A percentile compares a stretch with the other conserved stretches of the same genome.
Evolutionary conservation across 805 yeast genomes (phyloP).

Genomic region (Candida sakaeoensis): DNA sequence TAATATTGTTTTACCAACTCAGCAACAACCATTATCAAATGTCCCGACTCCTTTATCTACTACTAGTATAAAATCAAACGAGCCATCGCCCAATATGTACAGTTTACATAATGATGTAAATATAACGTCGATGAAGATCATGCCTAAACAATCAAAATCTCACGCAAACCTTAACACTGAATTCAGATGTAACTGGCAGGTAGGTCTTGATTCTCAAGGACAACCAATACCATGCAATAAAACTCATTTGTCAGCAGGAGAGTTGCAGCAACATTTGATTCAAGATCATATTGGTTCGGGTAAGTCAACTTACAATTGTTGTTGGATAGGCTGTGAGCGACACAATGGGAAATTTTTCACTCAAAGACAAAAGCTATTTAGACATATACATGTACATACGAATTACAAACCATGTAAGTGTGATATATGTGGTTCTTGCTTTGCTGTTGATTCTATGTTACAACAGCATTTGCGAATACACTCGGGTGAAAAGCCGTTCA

Average conservation of each 20-base stretch:
- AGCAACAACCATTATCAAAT: conserved; percentile 2
- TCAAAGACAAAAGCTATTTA: conserved; percentile 79
- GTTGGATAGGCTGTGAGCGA: conserved; percentile 78
- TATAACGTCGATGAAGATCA: conserved; percentile 32
- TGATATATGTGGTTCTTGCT: conserved; percentile 58
- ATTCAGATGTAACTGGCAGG: conserved; percentile 46
- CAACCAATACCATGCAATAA: conserved; percentile 45
- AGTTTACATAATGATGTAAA: conserved; percentile 14
- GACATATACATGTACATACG: conserved; percentile 89
- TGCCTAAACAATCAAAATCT: conserved; percentile 20
- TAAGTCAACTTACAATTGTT: conserved; percentile 62
- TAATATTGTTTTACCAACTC: background rate
- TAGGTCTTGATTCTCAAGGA: conserved; percentile 26
- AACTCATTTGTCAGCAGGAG: conserved; percentile 50
- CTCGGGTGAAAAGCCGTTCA: conserved; percentile 85
- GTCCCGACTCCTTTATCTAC: conserved; percentile 12
- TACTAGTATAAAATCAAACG: conserved; percentile 8
- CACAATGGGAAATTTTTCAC: conserved; percentile 53
- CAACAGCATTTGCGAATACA: conserved; percentile 81
- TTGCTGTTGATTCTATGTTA: conserved; percentile 75
- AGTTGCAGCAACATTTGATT: conserved; percentile 68
- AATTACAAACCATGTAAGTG: conserved; percentile 79
- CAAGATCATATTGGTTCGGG: conserved; percentile 72
- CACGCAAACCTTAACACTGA: conserved; percentile 17
- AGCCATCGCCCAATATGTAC: conserved; percentile 10